Conservation (phyloP, 192 early-diverging fungal species). For the Kickxella alabastrina region DNA sequence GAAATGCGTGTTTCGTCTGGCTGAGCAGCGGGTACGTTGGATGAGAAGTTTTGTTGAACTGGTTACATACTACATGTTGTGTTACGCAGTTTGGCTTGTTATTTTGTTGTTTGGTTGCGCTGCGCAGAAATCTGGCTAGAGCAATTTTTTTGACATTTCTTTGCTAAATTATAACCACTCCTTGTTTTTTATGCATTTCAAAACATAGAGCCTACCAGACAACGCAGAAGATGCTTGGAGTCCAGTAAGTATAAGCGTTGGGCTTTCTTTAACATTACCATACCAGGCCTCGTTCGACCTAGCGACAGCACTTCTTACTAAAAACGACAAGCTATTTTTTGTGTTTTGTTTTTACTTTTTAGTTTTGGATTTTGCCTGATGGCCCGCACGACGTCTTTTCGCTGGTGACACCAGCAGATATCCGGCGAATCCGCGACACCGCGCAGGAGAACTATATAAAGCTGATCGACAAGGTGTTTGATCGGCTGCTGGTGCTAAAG, state of each 20-base stretch:
- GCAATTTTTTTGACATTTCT: too few species aligned
- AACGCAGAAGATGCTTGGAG: conserved; percentile 49
- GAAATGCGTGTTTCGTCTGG: conserved; percentile 80
- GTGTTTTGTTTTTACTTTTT: too few species aligned
- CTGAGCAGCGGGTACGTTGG: conserved; percentile 68
- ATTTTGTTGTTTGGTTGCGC: background rate
- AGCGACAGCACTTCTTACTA: too few species aligned
- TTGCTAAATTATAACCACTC: background rate
- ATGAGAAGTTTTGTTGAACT: too few species aligned
- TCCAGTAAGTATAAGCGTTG: conserved; percentile 23
- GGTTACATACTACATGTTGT: too few species aligned
- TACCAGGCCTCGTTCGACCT: too few species aligned
- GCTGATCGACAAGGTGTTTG: conserved; percentile 69
- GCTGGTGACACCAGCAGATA: conserved; percentile 78
- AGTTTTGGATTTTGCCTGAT: conserved; percentile 69
- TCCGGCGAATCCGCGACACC: conserved; percentile 69
- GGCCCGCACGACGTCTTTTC: conserved; percentile 76
- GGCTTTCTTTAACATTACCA: background rate
- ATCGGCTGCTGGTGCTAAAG: conserved; percentile 53
- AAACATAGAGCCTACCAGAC: conserved; percentile 40
- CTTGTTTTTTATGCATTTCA: background rate
- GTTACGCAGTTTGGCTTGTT: too few species aligned
- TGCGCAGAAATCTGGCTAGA: background rate
- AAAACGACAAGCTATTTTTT: too few species aligned
- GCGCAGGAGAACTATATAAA: conserved; percentile 75